Percentiles rank a stretch among this genome's conserved stretches.
Evolutionary conservation across 768 basidiomycete genomes (phyloP).

Genomic region (Nidularia pulvinata): DNA sequence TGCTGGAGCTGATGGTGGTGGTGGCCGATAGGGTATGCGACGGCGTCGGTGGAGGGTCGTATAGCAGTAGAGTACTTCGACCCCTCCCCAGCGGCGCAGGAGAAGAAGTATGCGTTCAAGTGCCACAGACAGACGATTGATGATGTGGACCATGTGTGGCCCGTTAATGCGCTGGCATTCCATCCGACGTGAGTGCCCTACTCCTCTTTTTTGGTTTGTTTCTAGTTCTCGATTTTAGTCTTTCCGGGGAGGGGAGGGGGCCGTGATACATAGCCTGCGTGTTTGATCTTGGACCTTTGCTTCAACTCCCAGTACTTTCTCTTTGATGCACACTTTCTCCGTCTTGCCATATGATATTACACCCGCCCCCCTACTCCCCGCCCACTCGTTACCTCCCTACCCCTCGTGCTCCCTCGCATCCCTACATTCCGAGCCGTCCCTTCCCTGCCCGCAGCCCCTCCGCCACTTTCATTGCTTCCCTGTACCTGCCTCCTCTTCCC

Average conservation of each 20-base stretch:
- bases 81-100: conserved; percentile 72
- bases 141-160: conserved; percentile 95
- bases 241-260: too few relatives aligned
- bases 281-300: not conserved
- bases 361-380: too few relatives aligned
- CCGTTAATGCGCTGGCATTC: conserved; percentile 94
- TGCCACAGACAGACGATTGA: conserved; percentile 92
- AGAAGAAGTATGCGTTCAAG: conserved; percentile 94
- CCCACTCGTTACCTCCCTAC: too few relatives aligned
- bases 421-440: too few relatives aligned
- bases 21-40: conserved; percentile 73
- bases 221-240: not conserved
- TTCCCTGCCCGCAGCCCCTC: too few relatives aligned
- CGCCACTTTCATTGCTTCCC: too few relatives aligned
- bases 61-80: conserved; percentile 99
- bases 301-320: not conserved
- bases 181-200: conserved; percentile 68
- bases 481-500: too few relatives aligned
- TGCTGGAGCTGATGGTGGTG: not conserved
- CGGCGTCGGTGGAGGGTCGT: conserved; percentile 91
- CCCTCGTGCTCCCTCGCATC: too few relatives aligned
- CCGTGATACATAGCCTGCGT: too few relatives aligned
- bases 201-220: not conserved
- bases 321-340: too few relatives aligned
- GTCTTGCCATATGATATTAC: too few relatives aligned